Percentiles rank a stretch among this genome's conserved stretches.
These are phyloP conservation scores for Coniochaeta sp. DNA, from an alignment of 2,329 filamentous ascomycete species.

Conservation along the genomic window DNA sequence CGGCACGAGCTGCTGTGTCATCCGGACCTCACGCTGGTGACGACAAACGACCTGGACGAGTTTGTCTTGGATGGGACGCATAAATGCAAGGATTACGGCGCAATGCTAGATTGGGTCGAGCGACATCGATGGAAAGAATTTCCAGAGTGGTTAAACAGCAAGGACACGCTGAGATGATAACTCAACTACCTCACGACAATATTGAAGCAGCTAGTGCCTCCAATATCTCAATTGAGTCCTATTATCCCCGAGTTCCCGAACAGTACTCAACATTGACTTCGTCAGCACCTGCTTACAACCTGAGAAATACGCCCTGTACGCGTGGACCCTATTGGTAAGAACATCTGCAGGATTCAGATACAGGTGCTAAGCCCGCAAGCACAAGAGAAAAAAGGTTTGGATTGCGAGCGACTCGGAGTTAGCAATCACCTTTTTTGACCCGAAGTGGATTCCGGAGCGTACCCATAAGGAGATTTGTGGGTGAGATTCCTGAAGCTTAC, in stretches of 20 bases:
- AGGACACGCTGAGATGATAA: not conserved
- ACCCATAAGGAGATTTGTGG: not conserved
- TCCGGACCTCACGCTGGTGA: constrained; percentile 8
- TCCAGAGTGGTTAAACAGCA: constrained; percentile 3
- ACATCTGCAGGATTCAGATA: not conserved
- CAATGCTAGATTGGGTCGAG: constrained; percentile 9
- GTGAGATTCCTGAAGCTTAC: not conserved
- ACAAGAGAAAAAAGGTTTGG: too few relatives aligned
- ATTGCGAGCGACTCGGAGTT: not conserved
- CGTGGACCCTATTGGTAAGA: not conserved
- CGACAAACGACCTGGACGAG: constrained; percentile 7
- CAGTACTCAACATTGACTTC: not conserved
- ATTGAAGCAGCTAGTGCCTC: not conserved
- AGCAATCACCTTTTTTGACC: not conserved
- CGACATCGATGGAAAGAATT: constrained; percentile 10
- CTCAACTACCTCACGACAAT: not conserved
- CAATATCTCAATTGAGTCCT: not conserved
- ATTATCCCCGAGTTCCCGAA: not conserved
- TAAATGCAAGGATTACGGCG: constrained; percentile 8
- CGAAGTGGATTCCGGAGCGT: not conserved
- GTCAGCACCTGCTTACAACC: not conserved
- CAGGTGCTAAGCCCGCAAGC: too few relatives aligned
- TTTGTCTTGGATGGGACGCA: constrained; percentile 9
- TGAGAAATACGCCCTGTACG: not conserved
- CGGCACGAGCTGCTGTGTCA: constrained; percentile 9